Conservation (phyloP, 2,329 filamentous ascomycete species). For the Aspergillus texensis region DNA sequence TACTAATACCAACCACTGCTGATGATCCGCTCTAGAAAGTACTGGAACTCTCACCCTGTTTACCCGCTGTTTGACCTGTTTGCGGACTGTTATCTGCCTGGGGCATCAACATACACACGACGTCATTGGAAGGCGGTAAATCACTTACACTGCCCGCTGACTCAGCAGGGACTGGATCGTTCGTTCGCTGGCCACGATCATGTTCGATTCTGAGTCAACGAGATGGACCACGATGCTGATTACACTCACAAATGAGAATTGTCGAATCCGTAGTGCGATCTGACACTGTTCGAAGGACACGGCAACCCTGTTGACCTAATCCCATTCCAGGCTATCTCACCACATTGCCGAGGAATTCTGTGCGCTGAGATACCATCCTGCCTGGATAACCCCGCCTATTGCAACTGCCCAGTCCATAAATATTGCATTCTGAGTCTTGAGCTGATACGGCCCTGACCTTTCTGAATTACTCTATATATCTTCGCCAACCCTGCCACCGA, state of each 20-base stretch:
- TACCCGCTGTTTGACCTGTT: slow-evolving; percentile 36
- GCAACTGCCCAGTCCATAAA: background rate
- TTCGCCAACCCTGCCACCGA: background rate
- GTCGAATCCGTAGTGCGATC: background rate
- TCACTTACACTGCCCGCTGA: background rate
- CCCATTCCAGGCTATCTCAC: background rate
- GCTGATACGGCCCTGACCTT: background rate
- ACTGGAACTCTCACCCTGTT: slow-evolving; percentile 39
- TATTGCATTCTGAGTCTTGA: background rate
- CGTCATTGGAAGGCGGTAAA: slow-evolving; percentile 9
- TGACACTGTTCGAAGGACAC: background rate
- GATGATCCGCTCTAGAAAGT: slow-evolving; percentile 41
- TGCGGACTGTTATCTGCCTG: slow-evolving; percentile 26
- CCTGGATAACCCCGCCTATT: background rate
- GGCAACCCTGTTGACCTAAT: background rate
- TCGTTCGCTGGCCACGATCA: background rate
- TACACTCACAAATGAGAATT: background rate
- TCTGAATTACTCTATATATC: background rate
- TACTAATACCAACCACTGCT: slow-evolving; percentile 5
- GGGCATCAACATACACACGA: slow-evolving; percentile 16
- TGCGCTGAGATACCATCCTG: background rate
- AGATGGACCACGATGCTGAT: background rate
- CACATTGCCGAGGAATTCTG: background rate
- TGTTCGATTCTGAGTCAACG: background rate
- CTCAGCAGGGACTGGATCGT: background rate